Percentiles rank a stretch among this genome's conserved stretches.
These are phyloP conservation scores for Cerioporus squamosus DNA, from an alignment of 1,284 basidiomycete genomes.

Conservation along the genomic window DNA sequence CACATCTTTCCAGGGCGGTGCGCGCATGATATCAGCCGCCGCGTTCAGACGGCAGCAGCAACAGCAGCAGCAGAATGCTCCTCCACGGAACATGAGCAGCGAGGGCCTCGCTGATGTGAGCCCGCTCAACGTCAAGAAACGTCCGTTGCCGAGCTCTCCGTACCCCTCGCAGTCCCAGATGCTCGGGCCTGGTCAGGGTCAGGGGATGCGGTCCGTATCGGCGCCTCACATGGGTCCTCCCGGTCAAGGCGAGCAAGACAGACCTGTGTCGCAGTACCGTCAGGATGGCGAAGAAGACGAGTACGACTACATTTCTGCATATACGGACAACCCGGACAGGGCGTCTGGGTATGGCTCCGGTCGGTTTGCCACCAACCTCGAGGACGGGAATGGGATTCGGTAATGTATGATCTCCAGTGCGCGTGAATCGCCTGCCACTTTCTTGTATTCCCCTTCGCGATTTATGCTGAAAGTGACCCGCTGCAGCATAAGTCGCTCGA, in stretches of 20 bases:
- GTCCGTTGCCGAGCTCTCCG: constrained; percentile 45
- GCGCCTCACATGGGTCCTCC: constrained; percentile 24
- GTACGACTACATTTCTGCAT: constrained; percentile 62
- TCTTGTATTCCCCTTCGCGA: no score
- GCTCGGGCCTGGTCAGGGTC: constrained; percentile 23
- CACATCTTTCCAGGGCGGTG: constrained; percentile 37
- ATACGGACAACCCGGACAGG: constrained; percentile 31
- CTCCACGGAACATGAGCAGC: constrained; percentile 32
- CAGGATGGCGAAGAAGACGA: constrained; percentile 45
- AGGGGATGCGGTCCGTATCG: constrained; percentile 16
- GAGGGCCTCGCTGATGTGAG: constrained; percentile 42
- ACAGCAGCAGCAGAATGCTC: constrained; percentile 12
- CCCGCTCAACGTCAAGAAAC: constrained; percentile 55
- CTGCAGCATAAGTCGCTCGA: neutral
- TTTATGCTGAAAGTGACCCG: no score
- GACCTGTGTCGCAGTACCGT: constrained; percentile 14
- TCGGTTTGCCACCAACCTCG: constrained; percentile 15
- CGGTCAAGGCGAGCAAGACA: constrained; percentile 4
- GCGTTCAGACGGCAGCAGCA: constrained; percentile 65
- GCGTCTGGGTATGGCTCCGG: constrained; percentile 16
- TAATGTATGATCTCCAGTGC: neutral
- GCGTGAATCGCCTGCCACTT: no score
- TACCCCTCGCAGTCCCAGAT: constrained; percentile 31
- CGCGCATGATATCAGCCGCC: constrained; percentile 72
- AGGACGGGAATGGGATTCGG: constrained; percentile 14